A percentile compares a stretch with the other conserved stretches of the same genome.
phyloP scores from a whole-genome alignment of 108 stramenopile species.

The Skeletonema costatum region DNA sequence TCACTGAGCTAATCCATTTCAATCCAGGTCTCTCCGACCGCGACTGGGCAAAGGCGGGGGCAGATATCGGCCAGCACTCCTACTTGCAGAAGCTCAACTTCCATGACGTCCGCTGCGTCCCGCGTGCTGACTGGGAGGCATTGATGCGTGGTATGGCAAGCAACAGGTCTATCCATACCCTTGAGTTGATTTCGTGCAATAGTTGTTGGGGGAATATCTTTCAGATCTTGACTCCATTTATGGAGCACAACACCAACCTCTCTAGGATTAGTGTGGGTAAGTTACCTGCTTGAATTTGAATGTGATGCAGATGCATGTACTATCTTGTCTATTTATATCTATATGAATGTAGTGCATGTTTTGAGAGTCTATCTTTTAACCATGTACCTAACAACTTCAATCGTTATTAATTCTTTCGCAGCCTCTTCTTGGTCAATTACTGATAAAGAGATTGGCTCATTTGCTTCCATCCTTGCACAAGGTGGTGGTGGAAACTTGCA shows the following conservation, averaged over 20 bases:
- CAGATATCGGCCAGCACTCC: not conserved
- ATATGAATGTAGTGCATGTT: too few relatives aligned
- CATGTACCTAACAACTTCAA: too few relatives aligned
- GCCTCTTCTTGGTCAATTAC: not conserved
- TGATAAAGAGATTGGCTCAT: not conserved
- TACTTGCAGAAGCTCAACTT: not conserved
- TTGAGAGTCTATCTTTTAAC: too few relatives aligned
- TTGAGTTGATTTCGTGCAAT: not conserved
- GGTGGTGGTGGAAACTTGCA: conserved; percentile 94
- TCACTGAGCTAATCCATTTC: too few relatives aligned
- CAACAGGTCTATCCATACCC: not conserved
- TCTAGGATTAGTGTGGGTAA: not conserved
- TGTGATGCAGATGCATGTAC: too few relatives aligned
- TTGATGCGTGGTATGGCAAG: not conserved
- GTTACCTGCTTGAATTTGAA: too few relatives aligned
- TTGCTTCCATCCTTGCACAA: conserved; percentile 46
- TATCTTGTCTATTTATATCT: too few relatives aligned
- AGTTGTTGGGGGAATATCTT: not conserved
- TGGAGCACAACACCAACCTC: not conserved
- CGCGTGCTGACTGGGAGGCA: not conserved
- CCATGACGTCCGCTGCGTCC: not conserved
- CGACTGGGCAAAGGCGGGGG: too few relatives aligned
- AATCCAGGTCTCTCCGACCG: too few relatives aligned
- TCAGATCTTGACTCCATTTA: not conserved
- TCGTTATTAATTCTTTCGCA: too few relatives aligned